Conservation (phyloP, 768 basidiomycete species). For the Xerocomellus dryophilus region DNA sequence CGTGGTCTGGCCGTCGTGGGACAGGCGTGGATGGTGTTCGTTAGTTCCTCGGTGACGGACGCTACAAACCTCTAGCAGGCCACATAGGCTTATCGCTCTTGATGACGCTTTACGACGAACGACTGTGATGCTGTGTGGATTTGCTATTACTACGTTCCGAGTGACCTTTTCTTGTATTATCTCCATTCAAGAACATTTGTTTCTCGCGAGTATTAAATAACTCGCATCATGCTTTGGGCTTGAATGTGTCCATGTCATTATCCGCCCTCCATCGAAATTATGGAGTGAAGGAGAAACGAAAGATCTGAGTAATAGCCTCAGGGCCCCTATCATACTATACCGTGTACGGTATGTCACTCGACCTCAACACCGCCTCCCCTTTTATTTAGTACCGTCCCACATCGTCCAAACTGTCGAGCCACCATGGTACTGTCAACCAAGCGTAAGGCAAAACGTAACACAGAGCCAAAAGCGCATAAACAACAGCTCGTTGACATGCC, state of each 20-base stretch:
- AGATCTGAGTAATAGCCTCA: too few species aligned
- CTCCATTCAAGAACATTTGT: background rate
- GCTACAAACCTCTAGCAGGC: slow-evolving; percentile 2
- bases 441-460: background rate
- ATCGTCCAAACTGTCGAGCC: background rate
- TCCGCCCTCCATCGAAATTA: too few species aligned
- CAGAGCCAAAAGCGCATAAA: background rate
- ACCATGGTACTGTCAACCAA: slow-evolving; percentile 6
- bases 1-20: background rate
- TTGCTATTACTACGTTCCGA: background rate
- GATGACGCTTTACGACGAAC: slow-evolving; percentile 14
- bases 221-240: background rate
- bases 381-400: background rate
- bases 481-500: slow-evolving; percentile 7
- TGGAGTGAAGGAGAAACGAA: too few species aligned
- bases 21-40: background rate
- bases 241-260: too few species aligned
- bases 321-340: too few species aligned
- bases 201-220: background rate
- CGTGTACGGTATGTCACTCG: too few species aligned
- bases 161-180: background rate
- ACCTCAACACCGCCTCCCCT: background rate
- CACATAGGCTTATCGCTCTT: slow-evolving; percentile 9
- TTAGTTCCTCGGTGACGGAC: background rate
- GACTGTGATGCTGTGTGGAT: slow-evolving; percentile 12